A percentile compares a stretch with the other conserved stretches of the same genome.
phyloP scores from a whole-genome alignment of 2,329 filamentous ascomycete species.

The Pseudodiploospora longispora region DNA sequence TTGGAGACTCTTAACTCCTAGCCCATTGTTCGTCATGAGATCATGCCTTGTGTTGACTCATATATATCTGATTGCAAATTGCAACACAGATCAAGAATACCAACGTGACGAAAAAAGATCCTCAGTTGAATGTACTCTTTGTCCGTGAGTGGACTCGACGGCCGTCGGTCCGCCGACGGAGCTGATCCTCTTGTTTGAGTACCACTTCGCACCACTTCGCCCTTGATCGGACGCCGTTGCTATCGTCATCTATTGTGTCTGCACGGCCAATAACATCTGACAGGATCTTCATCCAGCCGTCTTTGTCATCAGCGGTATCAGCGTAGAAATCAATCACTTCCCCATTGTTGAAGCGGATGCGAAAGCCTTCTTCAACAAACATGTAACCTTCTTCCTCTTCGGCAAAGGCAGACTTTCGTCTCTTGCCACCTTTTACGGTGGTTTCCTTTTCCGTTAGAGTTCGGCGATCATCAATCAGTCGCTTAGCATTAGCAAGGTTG shows the following conservation, averaged over 20 bases:
- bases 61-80: too few species aligned
- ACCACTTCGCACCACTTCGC: slow-evolving; percentile 62
- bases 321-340: slow-evolving; percentile 99
- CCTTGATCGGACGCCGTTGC: slow-evolving; percentile 32
- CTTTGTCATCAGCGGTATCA: slow-evolving; percentile 78
- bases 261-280: slow-evolving; percentile 58
- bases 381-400: slow-evolving; percentile 99
- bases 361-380: slow-evolving; percentile 99
- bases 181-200: slow-evolving; percentile 53
- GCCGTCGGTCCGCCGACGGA: slow-evolving; percentile 46
- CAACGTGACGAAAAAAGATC: too few species aligned
- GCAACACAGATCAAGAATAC: too few species aligned
- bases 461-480: slow-evolving; percentile 86
- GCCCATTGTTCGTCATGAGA: too few species aligned
- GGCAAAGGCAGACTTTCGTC: slow-evolving; percentile 89
- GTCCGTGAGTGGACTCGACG: slow-evolving; percentile 46
- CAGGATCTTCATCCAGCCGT: slow-evolving; percentile 88
- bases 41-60: too few species aligned
- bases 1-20: too few species aligned
- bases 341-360: slow-evolving; percentile 95
- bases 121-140: slow-evolving; percentile 49
- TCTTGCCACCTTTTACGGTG: slow-evolving; percentile 64
- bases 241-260: slow-evolving; percentile 41
- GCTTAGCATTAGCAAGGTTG: slow-evolving; percentile 86
- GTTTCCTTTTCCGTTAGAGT: slow-evolving; percentile 78